Evolutionary conservation across 495 filamentous ascomycete species (phyloP).

Genomic region (Penicillium coprophilum): DNA sequence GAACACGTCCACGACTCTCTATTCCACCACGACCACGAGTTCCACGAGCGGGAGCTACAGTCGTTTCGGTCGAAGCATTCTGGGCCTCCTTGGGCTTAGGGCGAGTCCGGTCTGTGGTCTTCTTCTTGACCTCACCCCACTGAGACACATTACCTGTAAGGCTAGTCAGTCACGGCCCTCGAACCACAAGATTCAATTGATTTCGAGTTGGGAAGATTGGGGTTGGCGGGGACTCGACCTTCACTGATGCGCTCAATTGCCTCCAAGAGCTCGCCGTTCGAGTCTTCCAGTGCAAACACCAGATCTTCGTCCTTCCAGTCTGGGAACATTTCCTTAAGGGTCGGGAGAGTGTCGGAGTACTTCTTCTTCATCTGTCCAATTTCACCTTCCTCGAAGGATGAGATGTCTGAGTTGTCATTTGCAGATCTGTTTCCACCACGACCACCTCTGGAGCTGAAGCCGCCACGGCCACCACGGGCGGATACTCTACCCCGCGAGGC

Average conservation of each 20-base stretch:
- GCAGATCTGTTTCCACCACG: slow-evolving; percentile 63
- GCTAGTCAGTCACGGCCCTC: slow-evolving; percentile 25
- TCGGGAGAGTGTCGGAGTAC: slow-evolving; percentile 69
- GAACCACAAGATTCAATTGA: background rate
- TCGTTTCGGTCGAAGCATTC: slow-evolving; percentile 49
- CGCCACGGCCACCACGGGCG: slow-evolving; percentile 78
- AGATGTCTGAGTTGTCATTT: slow-evolving; percentile 60
- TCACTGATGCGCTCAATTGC: slow-evolving; percentile 89
- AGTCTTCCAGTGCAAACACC: slow-evolving; percentile 87
- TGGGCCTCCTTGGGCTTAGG: slow-evolving; percentile 78
- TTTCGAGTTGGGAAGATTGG: background rate
- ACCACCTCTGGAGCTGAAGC: slow-evolving; percentile 71
- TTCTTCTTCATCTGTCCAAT: slow-evolving; percentile 87
- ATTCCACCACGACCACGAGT: slow-evolving; percentile 64
- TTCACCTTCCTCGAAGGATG: slow-evolving; percentile 76
- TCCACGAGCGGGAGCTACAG: slow-evolving; percentile 55
- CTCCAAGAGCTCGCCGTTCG: slow-evolving; percentile 78
- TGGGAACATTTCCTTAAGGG: slow-evolving; percentile 86
- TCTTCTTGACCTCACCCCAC: slow-evolving; percentile 96
- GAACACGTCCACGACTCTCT: slow-evolving; percentile 67
- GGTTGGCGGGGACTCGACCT: slow-evolving; percentile 54
- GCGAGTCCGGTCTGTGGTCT: slow-evolving; percentile 75
- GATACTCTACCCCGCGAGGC: slow-evolving; percentile 79
- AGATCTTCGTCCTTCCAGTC: slow-evolving; percentile 92
- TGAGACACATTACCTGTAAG: slow-evolving; percentile 77